Conservation (phyloP, 129 eudicot genomes). For the Sambucus nigra region DNA sequence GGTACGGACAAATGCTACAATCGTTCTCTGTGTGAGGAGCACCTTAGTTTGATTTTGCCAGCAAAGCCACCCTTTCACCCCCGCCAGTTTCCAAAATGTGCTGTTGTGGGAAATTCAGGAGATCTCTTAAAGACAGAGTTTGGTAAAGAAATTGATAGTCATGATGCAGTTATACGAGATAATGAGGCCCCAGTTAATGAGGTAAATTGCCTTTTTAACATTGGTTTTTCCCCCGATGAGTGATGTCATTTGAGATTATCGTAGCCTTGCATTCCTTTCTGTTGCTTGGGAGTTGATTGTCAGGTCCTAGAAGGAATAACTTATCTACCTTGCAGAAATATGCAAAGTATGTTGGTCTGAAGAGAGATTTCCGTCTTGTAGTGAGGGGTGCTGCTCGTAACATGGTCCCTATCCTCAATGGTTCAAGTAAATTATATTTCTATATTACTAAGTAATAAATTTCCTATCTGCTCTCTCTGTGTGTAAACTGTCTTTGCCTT, state of each 20-base stretch:
- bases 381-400: conserved; percentile 98
- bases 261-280: not conserved
- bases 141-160: conserved; percentile 94
- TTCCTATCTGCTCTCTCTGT: not conserved
- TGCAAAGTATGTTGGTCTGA: conserved; percentile 86
- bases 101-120: conserved; percentile 98
- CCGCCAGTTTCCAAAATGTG: conserved; percentile 84
- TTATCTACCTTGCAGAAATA: conserved; percentile 52
- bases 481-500: not conserved
- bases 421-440: conserved; percentile 56
- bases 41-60: conserved; percentile 77
- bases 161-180: conserved; percentile 92
- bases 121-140: conserved; percentile 89
- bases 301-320: conserved; percentile 2
- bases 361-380: conserved; percentile 90
- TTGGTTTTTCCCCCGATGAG: conserved; percentile 2
- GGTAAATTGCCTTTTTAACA: conserved; percentile 25
- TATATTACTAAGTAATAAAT: not conserved
- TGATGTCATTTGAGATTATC: conserved; percentile 1
- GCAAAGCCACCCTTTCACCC: conserved; percentile 94
- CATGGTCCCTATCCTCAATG: conserved; percentile 76
- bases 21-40: conserved; percentile 80
- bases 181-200: conserved; percentile 96
- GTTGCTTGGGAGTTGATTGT: not conserved
- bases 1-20: conserved; percentile 88